These are phyloP conservation scores for Oryza glaberrima DNA, from an alignment of 176 grass and related monocot genomes.

Conservation along the genomic window DNA sequence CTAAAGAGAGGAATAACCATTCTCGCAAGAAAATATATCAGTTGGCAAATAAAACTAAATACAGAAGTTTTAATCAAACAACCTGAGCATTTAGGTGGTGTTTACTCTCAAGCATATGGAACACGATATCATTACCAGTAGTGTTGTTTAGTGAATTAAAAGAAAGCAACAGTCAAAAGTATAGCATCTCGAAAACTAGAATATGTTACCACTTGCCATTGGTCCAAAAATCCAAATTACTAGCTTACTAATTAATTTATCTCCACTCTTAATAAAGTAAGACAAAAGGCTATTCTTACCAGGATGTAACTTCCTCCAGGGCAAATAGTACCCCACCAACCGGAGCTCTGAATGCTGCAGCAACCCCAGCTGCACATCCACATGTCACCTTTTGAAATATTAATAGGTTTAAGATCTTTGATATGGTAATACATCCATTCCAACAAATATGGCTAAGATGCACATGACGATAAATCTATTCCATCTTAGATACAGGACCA, in stretches of 20 bases:
- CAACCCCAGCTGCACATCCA: constrained; percentile 99
- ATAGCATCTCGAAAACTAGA: neutral
- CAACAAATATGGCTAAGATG: neutral
- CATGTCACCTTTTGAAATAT: constrained; percentile 99
- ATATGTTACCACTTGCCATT: constrained; percentile 8
- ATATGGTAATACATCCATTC: constrained; percentile 30
- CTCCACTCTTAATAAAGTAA: constrained; percentile 10
- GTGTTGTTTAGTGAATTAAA: neutral
- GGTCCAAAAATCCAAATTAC: neutral
- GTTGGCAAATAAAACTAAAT: neutral
- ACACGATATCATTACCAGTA: neutral
- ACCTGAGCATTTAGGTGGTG: neutral
- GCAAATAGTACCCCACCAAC: constrained; percentile 98
- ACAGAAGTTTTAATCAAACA: constrained; percentile 19
- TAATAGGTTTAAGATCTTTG: constrained; percentile 52
- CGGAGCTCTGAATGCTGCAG: constrained; percentile 98
- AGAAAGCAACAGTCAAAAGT: neutral
- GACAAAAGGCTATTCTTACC: constrained; percentile 51
- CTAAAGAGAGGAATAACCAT: neutral
- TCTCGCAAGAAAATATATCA: neutral
- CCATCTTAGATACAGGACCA: neutral
- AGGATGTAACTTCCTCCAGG: constrained; percentile 96
- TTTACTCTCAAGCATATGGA: neutral
- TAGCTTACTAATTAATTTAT: constrained; percentile 12
- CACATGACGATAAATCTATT: constrained; percentile 28